Base-by-base conservation (phyloP, 169 alveolate genomes). In the Cryptosporidium xiaoi region DNA sequence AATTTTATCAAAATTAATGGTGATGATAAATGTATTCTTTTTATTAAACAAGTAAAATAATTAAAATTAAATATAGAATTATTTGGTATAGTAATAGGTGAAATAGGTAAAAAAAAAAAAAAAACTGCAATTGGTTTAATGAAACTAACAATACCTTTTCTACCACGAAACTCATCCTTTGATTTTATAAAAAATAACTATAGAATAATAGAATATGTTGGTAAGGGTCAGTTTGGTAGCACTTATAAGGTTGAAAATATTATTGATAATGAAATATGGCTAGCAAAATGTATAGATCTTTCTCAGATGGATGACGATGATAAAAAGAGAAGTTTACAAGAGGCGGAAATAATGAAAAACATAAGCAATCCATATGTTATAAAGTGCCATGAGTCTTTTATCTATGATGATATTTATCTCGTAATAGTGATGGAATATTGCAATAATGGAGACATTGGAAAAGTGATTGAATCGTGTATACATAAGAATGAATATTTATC, bases 301-400 rank as follows among this genome's bases (percentile, higher is more conserved):
- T 77, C 87, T n/a, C 87, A 77, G 27, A 77, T 77, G 87, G 87
- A 77, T 48, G 87, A 77, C n/a, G 87, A 77, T 36, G 87, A 77
- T 40, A 77, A 77, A 31, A 77, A 77, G 0, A 36, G 87, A 29
- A 77, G 87, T 34, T 64, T 77, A 4, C 90, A 91, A 36, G 97
- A 95, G 90, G 96, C 92, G 1, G 92, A 92, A 48, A 71, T 94
- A 51, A 90, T 94, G 62, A 91, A 90, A 82, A 91, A 91, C 34
- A 82, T 96, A n/a, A 91, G 91, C 27, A 96, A 96, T 83, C 96
- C 97, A 5, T 94, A 94, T 84, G 94, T 94, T 18, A 95, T 94
- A 27, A 83, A 91, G 50, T 94, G 94, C 65, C 93, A 90, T 84
- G 95, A 93, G 24, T 91, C 95, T 31, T 95, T 92, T 83, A 91